Evolutionary conservation across 2,329 filamentous ascomycete species (phyloP).

Genomic region (Pestalotiopsis sp.): DNA sequence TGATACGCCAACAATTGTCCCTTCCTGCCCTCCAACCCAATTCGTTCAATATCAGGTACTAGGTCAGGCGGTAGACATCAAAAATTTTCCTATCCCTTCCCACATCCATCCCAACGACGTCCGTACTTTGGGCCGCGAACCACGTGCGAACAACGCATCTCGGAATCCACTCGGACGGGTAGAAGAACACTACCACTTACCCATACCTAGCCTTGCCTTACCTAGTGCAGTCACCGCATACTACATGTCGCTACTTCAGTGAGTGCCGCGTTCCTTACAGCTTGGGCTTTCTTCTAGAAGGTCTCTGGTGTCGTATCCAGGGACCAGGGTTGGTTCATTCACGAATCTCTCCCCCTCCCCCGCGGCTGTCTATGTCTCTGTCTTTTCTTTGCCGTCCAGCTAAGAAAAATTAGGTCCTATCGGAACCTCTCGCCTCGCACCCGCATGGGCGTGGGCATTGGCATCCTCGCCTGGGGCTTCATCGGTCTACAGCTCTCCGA

Average conservation of each 20-base stretch:
- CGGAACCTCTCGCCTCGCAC: slow-evolving; percentile 71
- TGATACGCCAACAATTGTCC: too few relatives aligned
- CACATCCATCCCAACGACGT: neutral
- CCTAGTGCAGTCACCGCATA: neutral
- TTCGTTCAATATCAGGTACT: neutral
- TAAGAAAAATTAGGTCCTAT: slow-evolving; percentile 58
- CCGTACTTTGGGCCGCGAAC: slow-evolving; percentile 5
- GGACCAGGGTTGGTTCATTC: neutral
- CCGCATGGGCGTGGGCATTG: slow-evolving; percentile 71
- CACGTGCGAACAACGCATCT: slow-evolving; percentile 9
- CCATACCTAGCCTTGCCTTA: neutral
- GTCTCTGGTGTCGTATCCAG: neutral
- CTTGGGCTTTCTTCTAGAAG: slow-evolving; percentile 4
- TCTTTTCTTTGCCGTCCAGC: neutral
- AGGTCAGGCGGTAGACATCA: neutral
- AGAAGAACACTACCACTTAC: neutral
- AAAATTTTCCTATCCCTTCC: neutral
- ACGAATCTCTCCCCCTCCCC: neutral
- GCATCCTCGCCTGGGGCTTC: slow-evolving; percentile 75
- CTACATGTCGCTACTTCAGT: slow-evolving; percentile 8
- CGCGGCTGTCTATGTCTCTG: neutral
- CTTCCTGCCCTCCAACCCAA: neutral
- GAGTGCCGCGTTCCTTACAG: neutral
- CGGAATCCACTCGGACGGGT: neutral
- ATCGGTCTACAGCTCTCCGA: slow-evolving; percentile 76